Base-by-base conservation (phyloP, 2,329 filamentous ascomycete genomes). In the Calonectria pteridis region DNA sequence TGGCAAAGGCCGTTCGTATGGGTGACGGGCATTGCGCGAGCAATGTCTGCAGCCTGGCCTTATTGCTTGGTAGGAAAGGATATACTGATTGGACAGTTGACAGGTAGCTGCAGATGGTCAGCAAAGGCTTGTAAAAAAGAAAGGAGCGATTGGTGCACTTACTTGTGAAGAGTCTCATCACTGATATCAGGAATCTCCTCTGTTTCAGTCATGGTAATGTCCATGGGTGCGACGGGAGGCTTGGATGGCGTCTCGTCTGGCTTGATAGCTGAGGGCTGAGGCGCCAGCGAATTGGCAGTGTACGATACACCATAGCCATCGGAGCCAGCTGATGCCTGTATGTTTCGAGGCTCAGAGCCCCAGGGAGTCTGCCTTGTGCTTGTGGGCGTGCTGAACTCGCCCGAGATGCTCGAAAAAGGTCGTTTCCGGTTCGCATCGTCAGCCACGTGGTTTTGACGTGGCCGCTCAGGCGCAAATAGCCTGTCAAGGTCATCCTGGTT, bases 21-120 rank as follows among this genome's bases (percentile, higher is more conserved):
- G 87, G 82, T 2, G 86, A 78, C 0, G 91, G 89, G 76, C 91
- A 92, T 58, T 89, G 88, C 4, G 86, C 85, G 26, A 95, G 83
- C 26, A 91, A 86, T 11, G 87, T 86, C 71, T 90, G 88, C 13
- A 94, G 82, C n/a, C 87, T 87, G 18, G 84, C 83, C 78, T 90
- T 92, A 68, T 85, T 90, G 67, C 87, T 87, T 2, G 93, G 89
- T 16, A 95, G 85, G 55, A 95, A 86, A 0, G 93, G 93, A 71
- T 94, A 92, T 4, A 90, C 90, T 18, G 91, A 91, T 77, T 95
- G 93, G 26, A 95, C 90, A 18, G 89, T 85, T 6, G 87, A 87
- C 67, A 94, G 88, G 77, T 94, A 95, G 75, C 90, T 92, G 53
- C 9, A 23, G 46, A 13, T 6, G 16, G 37, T 80, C 70, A 80